phyloP scores from a whole-genome alignment of 2,329 filamentous ascomycete species.

The Stenocarpella maydis region DNA sequence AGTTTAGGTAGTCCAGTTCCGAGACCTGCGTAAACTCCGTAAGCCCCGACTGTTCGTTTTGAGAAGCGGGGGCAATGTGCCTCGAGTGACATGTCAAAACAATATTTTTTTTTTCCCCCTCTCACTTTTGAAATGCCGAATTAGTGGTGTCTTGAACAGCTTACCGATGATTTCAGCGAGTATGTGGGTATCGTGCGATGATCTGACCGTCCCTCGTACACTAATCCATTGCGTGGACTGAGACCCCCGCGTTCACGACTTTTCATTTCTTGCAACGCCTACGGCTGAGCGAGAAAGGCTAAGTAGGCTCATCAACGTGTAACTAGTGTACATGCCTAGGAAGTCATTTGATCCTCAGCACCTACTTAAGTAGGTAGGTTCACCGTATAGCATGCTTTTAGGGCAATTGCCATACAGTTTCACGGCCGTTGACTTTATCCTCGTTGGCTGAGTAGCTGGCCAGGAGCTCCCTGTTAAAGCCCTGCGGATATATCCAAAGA shows the following conservation, averaged over 20 bases:
- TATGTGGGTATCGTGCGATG: background rate
- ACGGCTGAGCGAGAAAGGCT: background rate
- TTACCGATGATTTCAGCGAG: background rate
- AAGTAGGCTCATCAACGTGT: background rate
- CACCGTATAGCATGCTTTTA: background rate
- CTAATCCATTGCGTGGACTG: background rate
- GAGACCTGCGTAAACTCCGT: background rate
- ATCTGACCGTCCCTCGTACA: background rate
- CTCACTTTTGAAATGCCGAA: background rate
- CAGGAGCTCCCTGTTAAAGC: background rate
- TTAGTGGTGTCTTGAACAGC: background rate
- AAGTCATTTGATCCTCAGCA: background rate
- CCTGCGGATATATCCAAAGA: conserved; percentile 2
- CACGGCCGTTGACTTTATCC: background rate
- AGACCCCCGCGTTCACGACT: background rate
- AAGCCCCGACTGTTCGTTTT: background rate
- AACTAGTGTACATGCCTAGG: too few relatives aligned
- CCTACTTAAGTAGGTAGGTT: too few relatives aligned
- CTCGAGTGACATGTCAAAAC: too few relatives aligned
- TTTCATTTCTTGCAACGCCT: background rate
- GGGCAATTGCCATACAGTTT: background rate
- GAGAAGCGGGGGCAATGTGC: background rate
- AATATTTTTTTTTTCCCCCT: too few relatives aligned
- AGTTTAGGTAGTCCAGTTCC: too few relatives aligned
- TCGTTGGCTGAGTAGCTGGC: background rate